Evolutionary conservation across 179 eudicot genomes (phyloP), one percentile per base, ranked within the genome.

Genomic region (Drosera spatulata): DNA sequence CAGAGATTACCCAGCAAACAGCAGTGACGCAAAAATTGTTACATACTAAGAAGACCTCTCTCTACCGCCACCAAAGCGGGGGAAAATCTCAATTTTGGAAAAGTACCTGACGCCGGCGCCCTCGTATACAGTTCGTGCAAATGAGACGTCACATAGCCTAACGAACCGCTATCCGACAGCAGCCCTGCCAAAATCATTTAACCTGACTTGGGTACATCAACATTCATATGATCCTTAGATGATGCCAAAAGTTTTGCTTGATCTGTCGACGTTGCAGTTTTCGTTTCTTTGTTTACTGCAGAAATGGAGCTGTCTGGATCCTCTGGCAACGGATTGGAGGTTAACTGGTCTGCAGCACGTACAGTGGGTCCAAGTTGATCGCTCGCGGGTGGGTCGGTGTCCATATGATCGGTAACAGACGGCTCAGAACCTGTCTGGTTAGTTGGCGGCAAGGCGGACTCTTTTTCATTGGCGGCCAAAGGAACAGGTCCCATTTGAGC

Each of bases 371-470:
- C 74, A n/a, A 13, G 57, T 58, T 58, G 64, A 61, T 72, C 76
- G 9, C 8, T 50, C 43, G 44, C 51, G 14, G 62, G 61, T 15
- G 10, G 33, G 41, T 64, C 45, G 66, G 59, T 44, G 50, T 63
- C 81, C 70, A 50, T 41, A 49, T 72, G 59, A 63, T 67, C 76
- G 7, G 45, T 55, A 48, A 67, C 55, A 64, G 60, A 61, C 40
- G 71, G 57, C 41, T 7, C 56, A 11, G 39, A 7, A 40, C 43
- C 59, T 37, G 4, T 41, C 22, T 40, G 70, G 7, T 61, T 55
- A 4, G 40, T 22, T 7, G 39, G 47, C 6, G 60, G 73, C 2
- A 42, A 33, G 53, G 65, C 64, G 22, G 55, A 39, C 22, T 59
- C 55, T 56, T 55, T 50, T 41, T 43, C 55, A 60, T 60, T 66